Evolutionary conservation across 768 basidiomycete genomes (phyloP).

Genomic region (Macrocybe gigantea): DNA sequence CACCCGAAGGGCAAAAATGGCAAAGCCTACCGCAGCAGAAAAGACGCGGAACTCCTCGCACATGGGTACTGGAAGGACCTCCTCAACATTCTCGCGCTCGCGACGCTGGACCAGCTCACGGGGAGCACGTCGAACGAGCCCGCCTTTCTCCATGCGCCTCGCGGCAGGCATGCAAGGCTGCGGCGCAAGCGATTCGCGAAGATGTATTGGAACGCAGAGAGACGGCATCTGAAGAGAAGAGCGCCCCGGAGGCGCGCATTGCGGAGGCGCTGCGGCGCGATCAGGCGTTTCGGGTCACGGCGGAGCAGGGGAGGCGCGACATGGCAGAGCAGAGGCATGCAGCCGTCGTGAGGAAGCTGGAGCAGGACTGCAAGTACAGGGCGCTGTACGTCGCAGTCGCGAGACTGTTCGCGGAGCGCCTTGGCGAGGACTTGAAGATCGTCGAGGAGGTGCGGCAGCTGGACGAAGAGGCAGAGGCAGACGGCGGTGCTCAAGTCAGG

Average conservation of each 20-base stretch:
- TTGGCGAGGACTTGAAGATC: conserved; percentile 41
- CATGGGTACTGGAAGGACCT: conserved; percentile 80
- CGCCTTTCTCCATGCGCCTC: conserved; percentile 24
- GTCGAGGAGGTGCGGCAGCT: conserved; percentile 31
- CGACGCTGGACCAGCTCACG: conserved; percentile 43
- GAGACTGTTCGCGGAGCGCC: conserved; percentile 49
- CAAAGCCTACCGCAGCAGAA: conserved; percentile 15
- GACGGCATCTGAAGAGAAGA: conserved; percentile 7
- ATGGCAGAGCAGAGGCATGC: conserved; percentile 10
- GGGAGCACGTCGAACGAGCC: conserved; percentile 10
- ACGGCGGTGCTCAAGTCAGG: not conserved
- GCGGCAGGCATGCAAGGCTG: conserved; percentile 4
- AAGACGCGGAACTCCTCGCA: conserved; percentile 17
- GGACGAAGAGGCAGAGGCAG: conserved; percentile 19
- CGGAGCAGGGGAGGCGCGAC: conserved; percentile 19
- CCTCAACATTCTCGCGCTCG: conserved; percentile 60
- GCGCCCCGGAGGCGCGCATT: conserved; percentile 14
- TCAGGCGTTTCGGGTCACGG: conserved; percentile 13
- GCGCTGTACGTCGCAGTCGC: conserved; percentile 61
- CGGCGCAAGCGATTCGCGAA: not conserved
- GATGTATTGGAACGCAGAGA: conserved; percentile 1
- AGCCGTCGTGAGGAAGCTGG: conserved; percentile 20
- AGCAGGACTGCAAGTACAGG: conserved; percentile 41
- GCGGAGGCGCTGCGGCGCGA: conserved; percentile 11
- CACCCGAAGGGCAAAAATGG: conserved; percentile 3